phyloP scores from a whole-genome alignment of 129 eudicot genomes.

The Apium graveolens region DNA sequence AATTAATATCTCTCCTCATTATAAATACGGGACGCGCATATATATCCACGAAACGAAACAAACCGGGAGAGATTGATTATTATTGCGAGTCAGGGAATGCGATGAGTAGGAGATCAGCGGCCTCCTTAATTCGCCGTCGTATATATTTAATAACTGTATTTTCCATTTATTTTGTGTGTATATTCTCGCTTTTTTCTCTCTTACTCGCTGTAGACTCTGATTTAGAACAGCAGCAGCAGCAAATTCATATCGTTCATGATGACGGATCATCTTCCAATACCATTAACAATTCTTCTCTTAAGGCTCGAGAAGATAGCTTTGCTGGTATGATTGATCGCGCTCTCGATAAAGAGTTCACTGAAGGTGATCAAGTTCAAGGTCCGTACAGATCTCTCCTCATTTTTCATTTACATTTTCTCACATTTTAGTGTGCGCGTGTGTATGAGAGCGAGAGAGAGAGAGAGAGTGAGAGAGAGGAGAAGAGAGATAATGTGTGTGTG shows the following conservation, averaged over 20 bases:
- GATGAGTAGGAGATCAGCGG: background rate
- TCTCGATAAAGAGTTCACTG: constrained; percentile 77
- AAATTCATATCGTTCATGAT: background rate
- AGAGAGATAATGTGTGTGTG: too few species aligned
- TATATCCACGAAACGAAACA: background rate
- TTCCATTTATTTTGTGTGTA: background rate
- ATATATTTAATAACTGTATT: background rate
- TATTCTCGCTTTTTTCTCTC: background rate
- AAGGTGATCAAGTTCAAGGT: constrained; percentile 42
- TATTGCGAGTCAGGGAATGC: background rate
- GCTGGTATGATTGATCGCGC: constrained; percentile 97
- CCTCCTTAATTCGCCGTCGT: background rate
- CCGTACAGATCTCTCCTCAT: background rate
- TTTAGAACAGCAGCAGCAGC: background rate
- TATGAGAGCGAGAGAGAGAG: too few species aligned
- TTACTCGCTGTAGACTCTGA: background rate
- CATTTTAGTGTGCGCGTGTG: background rate
- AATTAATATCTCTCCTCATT: too few species aligned
- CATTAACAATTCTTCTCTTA: background rate
- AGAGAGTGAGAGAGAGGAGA: too few species aligned
- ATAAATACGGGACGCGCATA: background rate
- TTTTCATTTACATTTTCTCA: too few species aligned
- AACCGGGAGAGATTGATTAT: background rate
- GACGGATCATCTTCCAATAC: background rate
- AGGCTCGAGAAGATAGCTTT: constrained; percentile 46